These are phyloP conservation scores for Fraxinus excelsior DNA, from an alignment of 257 asterid genomes.

Conservation along the genomic window DNA sequence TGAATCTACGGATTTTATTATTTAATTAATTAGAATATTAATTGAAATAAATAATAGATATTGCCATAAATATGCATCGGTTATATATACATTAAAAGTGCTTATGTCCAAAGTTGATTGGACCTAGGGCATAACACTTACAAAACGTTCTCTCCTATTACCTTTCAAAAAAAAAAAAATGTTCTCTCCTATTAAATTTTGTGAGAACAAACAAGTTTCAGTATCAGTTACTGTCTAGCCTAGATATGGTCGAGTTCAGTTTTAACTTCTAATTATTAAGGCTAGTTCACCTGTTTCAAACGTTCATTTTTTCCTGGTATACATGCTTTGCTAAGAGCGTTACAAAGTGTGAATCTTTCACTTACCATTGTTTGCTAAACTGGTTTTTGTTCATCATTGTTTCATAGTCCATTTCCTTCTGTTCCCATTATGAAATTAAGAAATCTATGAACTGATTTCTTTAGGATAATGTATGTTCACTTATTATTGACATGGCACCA, in stretches of 20 bases:
- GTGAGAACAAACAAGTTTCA: neutral
- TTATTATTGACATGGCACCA: constrained; percentile 29
- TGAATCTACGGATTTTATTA: no score
- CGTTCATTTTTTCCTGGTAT: neutral
- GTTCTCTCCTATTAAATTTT: no score
- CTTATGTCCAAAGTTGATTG: no score
- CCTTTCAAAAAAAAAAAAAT: no score
- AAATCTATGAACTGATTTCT: constrained; percentile 10
- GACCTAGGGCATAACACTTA: no score
- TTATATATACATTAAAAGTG: no score
- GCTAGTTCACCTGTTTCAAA: neutral
- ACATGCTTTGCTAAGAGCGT: neutral
- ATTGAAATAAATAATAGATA: no score
- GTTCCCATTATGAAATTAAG: constrained; percentile 6
- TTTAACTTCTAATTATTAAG: neutral
- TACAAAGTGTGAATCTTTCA: neutral
- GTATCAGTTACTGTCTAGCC: neutral
- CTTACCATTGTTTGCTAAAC: constrained; percentile 1
- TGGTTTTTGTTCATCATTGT: neutral
- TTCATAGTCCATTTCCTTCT: neutral
- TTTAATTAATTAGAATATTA: no score
- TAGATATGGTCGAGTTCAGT: neutral
- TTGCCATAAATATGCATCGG: no score
- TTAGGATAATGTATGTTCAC: neutral
- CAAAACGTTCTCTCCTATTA: no score